Evolutionary conservation across 2,329 filamentous ascomycete species (phyloP), one percentile per base, ranked within the genome.

Genomic region (Clonostachys sp.): DNA sequence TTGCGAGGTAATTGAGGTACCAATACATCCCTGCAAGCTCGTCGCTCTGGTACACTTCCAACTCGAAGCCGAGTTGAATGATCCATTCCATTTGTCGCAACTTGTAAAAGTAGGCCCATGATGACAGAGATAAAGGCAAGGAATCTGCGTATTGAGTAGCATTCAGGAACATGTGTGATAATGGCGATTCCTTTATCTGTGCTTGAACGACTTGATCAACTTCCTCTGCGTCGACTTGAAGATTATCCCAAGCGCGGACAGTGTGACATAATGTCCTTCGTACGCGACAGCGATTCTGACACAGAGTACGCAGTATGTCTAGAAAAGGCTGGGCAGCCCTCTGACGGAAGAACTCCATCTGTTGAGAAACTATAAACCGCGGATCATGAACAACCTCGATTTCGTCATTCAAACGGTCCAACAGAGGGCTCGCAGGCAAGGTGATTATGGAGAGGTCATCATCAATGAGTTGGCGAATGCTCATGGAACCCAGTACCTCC

Each of bases 21-120:
- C 87, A 94, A 65, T 97, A 97, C 87, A 96, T 95, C 20, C 83
- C 84, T 1, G 84, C 80, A 10, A 94, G 75, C 64, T 99, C 94
- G 62, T 95, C 87, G 0, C 83, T 77, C 46, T 92, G 84, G 65
- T 97, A 97, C 10, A 96, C 81, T 41, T 92, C 86, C 12, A 96
- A 83, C 66, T 99, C 94, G 63, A 99, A 97, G 12, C 95, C 94
- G 34, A 96, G 81, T 60, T 96, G 88, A 14, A 96, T 77, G 42
- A 95, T 86, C 74, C 84, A 87, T 61, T 92, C 86, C 77, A 96
- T 89, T 58, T 92, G 82, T 33, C 80, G 81, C n/a, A 96, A 76
- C 65, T 96, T 97, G 66, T 95, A 89, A 50, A 91, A 80, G 57
- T 92, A 95, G 0, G 85, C 81, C 94, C 94, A 99, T 5, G 87